These are phyloP conservation scores for Amoebophrya sp. DNA, from an alignment of 169 alveolate species.

Conservation along the genomic window DNA sequence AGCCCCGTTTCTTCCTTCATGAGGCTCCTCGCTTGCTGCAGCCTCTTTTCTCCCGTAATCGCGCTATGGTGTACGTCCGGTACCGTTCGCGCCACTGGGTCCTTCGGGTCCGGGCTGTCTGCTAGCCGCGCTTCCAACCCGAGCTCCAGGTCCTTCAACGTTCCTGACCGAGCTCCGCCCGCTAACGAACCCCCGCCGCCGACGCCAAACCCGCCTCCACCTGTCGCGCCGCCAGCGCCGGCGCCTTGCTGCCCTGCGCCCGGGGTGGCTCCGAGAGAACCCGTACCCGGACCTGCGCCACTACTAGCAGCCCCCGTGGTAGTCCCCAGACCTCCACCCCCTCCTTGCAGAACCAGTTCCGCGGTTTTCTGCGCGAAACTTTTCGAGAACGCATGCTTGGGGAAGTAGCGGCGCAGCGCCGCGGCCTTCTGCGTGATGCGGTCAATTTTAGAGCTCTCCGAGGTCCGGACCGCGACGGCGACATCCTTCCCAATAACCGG, in stretches of 20 bases:
- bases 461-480: not conserved
- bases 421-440: not conserved
- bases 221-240: not conserved
- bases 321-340: not conserved
- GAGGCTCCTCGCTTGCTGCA: not conserved
- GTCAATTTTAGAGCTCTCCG: not conserved
- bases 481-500: not conserved
- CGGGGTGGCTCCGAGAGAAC: not conserved
- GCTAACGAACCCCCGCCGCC: too few species aligned
- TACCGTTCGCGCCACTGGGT: too few species aligned
- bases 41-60: not conserved
- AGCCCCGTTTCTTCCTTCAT: not conserved
- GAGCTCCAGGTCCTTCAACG: too few species aligned
- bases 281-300: too few species aligned
- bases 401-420: not conserved
- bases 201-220: too few species aligned
- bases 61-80: too few species aligned
- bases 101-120: too few species aligned
- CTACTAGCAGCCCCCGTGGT: too few species aligned
- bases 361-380: not conserved
- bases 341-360: not conserved
- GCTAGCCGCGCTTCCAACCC: too few species aligned
- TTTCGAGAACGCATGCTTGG: not conserved
- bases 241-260: not conserved
- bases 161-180: too few species aligned